Evolutionary conservation across 805 yeast genomes (phyloP), one percentile per base, ranked within the genome.

Genomic region (Kluyveromyces starmeri): DNA sequence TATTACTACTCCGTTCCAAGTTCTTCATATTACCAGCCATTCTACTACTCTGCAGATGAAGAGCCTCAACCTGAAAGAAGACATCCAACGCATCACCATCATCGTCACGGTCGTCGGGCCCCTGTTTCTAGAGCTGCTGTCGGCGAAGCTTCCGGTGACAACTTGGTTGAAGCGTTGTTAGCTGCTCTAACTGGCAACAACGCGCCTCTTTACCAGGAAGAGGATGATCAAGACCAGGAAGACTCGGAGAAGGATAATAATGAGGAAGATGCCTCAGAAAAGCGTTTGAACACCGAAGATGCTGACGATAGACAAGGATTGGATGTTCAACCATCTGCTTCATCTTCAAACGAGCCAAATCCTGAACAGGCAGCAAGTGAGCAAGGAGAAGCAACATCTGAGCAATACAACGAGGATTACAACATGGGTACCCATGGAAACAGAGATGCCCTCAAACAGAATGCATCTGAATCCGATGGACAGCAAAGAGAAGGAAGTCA

Each of bases 121-220:
- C 11, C 27, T 7, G 28, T 13, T 16, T 16, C 17, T 14, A 26
- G 28, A 26, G 10, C n/a, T 5, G 19, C 19, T 14, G 28, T 14
- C 10, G 28, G 18, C 6, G 6, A 17, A 9, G n/a, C 19, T 7
- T 7, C 26, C 4, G 35, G 30, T 3, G 36, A 35, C 18, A 38
- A 25, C n/a, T 13, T 32, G 7, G 37, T 35, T 12, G 29, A 23
- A 13, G 24, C 29, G 5, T 22, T 51, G 13, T 20, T 54, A 27
- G 39, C 38, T 17, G 50, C 52, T 6, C 33, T 54, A 9, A 22
- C 46, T 8, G 57, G 51, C n/a, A 42, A 36, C 15, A 41, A 35
- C 15, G 26, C 34, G 9, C 24, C 24, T 14, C 15, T 18, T 11
- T 37, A 20, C 11, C 21, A 5, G 14, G 27, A 18, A 10, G 23